Percentiles rank a stretch among this genome's conserved stretches.
Evolutionary conservation across 2,329 filamentous ascomycete genomes (phyloP).

Genomic region (Xylariaceae sp.): DNA sequence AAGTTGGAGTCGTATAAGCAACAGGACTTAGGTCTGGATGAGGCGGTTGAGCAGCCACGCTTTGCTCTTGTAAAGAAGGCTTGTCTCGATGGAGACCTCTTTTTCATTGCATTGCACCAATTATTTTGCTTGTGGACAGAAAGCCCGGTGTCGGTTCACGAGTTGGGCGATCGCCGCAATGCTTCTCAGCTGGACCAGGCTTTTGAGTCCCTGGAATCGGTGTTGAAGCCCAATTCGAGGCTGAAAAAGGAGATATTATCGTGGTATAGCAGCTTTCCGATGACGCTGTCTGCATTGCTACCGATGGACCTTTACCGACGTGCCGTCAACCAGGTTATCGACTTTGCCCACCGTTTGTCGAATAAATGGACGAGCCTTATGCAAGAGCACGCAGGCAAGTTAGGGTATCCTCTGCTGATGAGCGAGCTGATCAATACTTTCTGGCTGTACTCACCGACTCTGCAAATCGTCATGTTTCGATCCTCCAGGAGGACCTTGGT

Average conservation of each 20-base stretch:
- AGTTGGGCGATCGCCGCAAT: slow-evolving; percentile 32
- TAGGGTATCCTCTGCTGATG: slow-evolving; percentile 50
- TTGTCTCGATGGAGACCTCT: slow-evolving; percentile 49
- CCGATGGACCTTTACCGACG: slow-evolving; percentile 18
- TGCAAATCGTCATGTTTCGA: slow-evolving; percentile 52
- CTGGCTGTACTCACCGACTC: slow-evolving; percentile 42
- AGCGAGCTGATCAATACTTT: slow-evolving; percentile 49
- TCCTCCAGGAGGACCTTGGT: slow-evolving; percentile 43
- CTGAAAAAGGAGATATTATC: slow-evolving; percentile 27
- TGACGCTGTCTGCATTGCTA: slow-evolving; percentile 14
- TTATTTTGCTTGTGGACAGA: slow-evolving; percentile 54
- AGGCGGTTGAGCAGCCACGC: slow-evolving; percentile 41
- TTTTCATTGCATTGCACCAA: slow-evolving; percentile 63
- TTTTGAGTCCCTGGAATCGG: slow-evolving; percentile 33
- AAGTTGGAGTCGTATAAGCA: slow-evolving; percentile 15
- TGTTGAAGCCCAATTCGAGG: slow-evolving; percentile 37
- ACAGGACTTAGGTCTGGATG: slow-evolving; percentile 23
- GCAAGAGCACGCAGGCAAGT: slow-evolving; percentile 30
- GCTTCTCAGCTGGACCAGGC: slow-evolving; percentile 29
- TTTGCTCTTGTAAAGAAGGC: slow-evolving; percentile 53
- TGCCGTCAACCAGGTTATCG: slow-evolving; percentile 35
- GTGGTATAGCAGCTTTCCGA: slow-evolving; percentile 38
- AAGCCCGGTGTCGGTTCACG: slow-evolving; percentile 34
- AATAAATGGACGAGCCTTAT: slow-evolving; percentile 37
- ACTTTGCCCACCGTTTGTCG: slow-evolving; percentile 42